These are phyloP conservation scores for Cercospora zeae-maydis DNA, from an alignment of 2,329 filamentous ascomycete genomes.

Conservation along the genomic window DNA sequence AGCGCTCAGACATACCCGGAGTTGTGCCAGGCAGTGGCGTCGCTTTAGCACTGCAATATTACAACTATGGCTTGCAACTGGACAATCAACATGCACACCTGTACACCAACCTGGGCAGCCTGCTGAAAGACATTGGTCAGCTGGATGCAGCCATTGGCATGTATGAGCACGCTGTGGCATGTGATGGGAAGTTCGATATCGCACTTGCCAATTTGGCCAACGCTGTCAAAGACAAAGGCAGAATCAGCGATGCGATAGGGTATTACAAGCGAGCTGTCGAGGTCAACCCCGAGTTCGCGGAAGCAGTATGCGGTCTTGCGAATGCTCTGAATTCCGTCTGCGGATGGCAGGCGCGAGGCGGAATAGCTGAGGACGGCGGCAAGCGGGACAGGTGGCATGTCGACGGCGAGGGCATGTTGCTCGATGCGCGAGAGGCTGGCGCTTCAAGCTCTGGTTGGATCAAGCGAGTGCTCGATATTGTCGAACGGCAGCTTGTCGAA, in stretches of 20 bases:
- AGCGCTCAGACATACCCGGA: constrained; percentile 60
- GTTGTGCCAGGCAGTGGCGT: constrained; percentile 82
- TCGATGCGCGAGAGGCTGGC: constrained; percentile 63
- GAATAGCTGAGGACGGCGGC: constrained; percentile 69
- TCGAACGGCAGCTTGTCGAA: constrained; percentile 80
- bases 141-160: constrained; percentile 87
- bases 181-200: constrained; percentile 94
- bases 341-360: constrained; percentile 86
- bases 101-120: constrained; percentile 91
- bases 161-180: constrained; percentile 92
- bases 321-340: constrained; percentile 96
- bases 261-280: constrained; percentile 89
- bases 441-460: constrained; percentile 72
- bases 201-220: constrained; percentile 95
- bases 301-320: constrained; percentile 91
- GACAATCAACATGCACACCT: constrained; percentile 90
- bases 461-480: constrained; percentile 84
- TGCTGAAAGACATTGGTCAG: constrained; percentile 94
- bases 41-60: constrained; percentile 84
- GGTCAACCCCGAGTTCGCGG: constrained; percentile 92
- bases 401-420: constrained; percentile 74
- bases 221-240: constrained; percentile 93
- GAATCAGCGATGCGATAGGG: constrained; percentile 82
- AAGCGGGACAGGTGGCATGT: constrained; percentile 91
- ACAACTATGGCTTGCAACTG: constrained; percentile 85